Evolutionary conservation across 2,329 filamentous ascomycete genomes (phyloP).

Genomic region (Stachybotrys chlorohalonatus): DNA sequence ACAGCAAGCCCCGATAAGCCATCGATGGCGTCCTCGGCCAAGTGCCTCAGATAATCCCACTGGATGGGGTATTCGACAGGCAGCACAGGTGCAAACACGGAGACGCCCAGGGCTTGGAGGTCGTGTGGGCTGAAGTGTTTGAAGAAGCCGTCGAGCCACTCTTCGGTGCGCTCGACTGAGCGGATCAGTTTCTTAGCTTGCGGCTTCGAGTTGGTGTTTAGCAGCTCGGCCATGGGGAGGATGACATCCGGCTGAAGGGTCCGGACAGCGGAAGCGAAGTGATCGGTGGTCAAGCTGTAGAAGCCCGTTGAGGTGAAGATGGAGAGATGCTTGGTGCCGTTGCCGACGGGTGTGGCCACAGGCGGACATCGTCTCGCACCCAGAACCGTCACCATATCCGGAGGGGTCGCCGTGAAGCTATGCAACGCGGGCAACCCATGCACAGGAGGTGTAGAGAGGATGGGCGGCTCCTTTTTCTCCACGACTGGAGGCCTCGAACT

Average conservation of each 20-base stretch:
- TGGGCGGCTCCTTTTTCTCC: slow-evolving; percentile 41
- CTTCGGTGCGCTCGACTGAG: slow-evolving; percentile 79
- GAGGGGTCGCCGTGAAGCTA: slow-evolving; percentile 65
- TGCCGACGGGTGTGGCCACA: slow-evolving; percentile 60
- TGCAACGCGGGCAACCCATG: slow-evolving; percentile 51
- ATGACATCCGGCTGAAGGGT: slow-evolving; percentile 72
- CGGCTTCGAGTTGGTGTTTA: slow-evolving; percentile 36
- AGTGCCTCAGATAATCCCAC: slow-evolving; percentile 66
- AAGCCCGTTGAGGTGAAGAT: slow-evolving; percentile 86
- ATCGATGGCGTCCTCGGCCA: slow-evolving; percentile 54
- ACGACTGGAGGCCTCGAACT: slow-evolving; percentile 33
- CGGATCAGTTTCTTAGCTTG: slow-evolving; percentile 66
- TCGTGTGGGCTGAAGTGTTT: slow-evolving; percentile 17
- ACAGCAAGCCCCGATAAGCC: slow-evolving; percentile 63
- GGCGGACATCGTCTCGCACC: slow-evolving; percentile 71
- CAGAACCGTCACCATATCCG: slow-evolving; percentile 59
- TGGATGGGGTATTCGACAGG: slow-evolving; percentile 69
- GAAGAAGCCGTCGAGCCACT: slow-evolving; percentile 67
- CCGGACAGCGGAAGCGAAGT: slow-evolving; percentile 58
- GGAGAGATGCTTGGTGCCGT: slow-evolving; percentile 62
- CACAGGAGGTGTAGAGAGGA: slow-evolving; percentile 31
- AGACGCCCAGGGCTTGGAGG: slow-evolving; percentile 19
- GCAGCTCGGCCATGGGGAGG: slow-evolving; percentile 67
- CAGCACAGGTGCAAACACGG: slow-evolving; percentile 59
- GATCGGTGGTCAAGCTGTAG: slow-evolving; percentile 54